phyloP scores from a whole-genome alignment of 768 basidiomycete genomes.

The Pleurotus tuoliensis region DNA sequence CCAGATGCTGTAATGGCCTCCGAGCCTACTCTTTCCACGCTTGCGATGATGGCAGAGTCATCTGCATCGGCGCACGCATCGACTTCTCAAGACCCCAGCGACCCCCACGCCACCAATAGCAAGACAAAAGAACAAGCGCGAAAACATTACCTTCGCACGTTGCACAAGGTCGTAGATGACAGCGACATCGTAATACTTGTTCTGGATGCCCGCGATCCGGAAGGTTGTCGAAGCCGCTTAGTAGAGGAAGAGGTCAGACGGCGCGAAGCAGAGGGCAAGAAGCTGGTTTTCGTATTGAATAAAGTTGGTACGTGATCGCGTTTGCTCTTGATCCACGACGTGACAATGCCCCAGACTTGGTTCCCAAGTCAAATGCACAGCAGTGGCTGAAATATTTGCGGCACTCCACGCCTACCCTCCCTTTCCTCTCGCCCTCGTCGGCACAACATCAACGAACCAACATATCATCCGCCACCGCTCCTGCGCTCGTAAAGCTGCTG shows the following conservation, averaged over 20 bases:
- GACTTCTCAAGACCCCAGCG: constrained; percentile 14
- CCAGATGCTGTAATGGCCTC: constrained; percentile 69
- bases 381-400: constrained; percentile 90
- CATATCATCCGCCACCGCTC: constrained; percentile 74
- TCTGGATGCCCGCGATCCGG: constrained; percentile 92
- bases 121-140: constrained; percentile 71
- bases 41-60: constrained; percentile 47
- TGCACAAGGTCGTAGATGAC: constrained; percentile 92
- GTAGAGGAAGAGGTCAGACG: constrained; percentile 93
- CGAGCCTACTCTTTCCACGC: constrained; percentile 63
- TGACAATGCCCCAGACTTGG: constrained; percentile 57
- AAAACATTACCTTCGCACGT: constrained; percentile 68
- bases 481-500: constrained; percentile 72
- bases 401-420: constrained; percentile 87
- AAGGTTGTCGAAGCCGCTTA: constrained; percentile 85
- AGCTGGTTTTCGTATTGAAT: constrained; percentile 90
- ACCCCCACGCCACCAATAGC: constrained; percentile 17
- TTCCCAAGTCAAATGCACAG: constrained; percentile 84
- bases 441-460: constrained; percentile 77
- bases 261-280: constrained; percentile 85
- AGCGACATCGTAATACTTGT: constrained; percentile 89
- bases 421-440: constrained; percentile 79
- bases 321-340: neutral
- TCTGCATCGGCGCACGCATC: constrained; percentile 16
- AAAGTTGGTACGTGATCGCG: constrained; percentile 73